Evolutionary conservation across 495 filamentous ascomycete species (phyloP), one percentile per base, ranked within the genome.

Genomic region (Penicillium coprophilum): DNA sequence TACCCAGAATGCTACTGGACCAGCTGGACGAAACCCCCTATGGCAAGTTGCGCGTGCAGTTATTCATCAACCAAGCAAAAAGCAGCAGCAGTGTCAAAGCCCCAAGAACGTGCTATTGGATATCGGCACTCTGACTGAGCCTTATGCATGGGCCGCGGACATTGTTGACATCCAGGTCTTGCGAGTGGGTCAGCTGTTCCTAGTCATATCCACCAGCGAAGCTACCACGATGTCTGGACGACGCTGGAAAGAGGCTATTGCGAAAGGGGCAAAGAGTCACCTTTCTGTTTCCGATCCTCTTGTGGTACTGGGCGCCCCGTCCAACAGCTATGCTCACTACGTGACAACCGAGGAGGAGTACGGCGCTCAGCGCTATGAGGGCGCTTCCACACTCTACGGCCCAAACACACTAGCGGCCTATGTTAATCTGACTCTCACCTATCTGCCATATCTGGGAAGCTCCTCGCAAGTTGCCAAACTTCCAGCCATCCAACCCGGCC

Each of bases 311-410:
- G 94, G 94, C n/a, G 91, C 90, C 1, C 94, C 93, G 5, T 90
- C 92, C 9, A 98, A 98, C 71, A 91, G 82, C 62, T 98, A 98
- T 69, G 91, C 94, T 13, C 94, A 98, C 68, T 98, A 98, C 70
- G 95, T 96, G 71, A 74, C 90, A 10, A 98, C 94, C 0, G 85
- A 91, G 62, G 91, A 97, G 68, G 94, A 98, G 66, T 98, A 97
- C 67, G 70, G 71, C 15, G 82, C 92, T 51, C 94, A 98, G 71
- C 85, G 94, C 46, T 97, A 97, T 72, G 94, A 98, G 74, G 94
- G 94, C 47, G 94, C 91, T 15, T 95, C 90, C 24, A 98, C 94
- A 4, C 83, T 97, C 27, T 96, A 96, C 72, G 94, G 94, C 0
- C 90, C 90, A n/a, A 86, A 92, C 64, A 96, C 91, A 0, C 80